Percentiles rank a stretch among this genome's conserved stretches.
Evolutionary conservation across 2,329 filamentous ascomycete genomes (phyloP).

Genomic region (Cercospora citrullina): DNA sequence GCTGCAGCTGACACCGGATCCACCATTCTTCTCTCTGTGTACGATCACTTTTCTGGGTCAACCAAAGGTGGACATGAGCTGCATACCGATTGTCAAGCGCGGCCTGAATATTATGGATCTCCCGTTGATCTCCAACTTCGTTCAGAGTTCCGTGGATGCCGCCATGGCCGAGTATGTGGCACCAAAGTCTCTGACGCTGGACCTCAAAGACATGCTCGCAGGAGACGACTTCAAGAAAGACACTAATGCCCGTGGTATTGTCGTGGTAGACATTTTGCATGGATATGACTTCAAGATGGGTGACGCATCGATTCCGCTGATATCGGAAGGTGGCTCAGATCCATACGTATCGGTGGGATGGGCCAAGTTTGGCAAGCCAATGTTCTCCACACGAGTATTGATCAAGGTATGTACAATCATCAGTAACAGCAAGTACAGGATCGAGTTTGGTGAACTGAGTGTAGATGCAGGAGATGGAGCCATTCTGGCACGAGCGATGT

Average conservation of each 20-base stretch:
- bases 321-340: slow-evolving; percentile 62
- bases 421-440: background rate
- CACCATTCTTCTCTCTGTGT: slow-evolving; percentile 73
- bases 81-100: slow-evolving; percentile 67
- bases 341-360: slow-evolving; percentile 71
- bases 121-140: slow-evolving; percentile 71
- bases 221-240: slow-evolving; percentile 80
- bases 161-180: slow-evolving; percentile 75
- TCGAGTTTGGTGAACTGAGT: background rate
- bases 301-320: slow-evolving; percentile 61
- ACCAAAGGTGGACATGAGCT: slow-evolving; percentile 69
- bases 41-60: slow-evolving; percentile 74
- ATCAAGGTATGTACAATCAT: slow-evolving; percentile 39
- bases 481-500: slow-evolving; percentile 69
- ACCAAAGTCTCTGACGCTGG: slow-evolving; percentile 70
- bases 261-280: slow-evolving; percentile 65
- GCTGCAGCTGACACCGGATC: slow-evolving; percentile 72
- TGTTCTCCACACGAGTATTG: slow-evolving; percentile 67
- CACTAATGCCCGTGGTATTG: slow-evolving; percentile 62
- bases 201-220: slow-evolving; percentile 74
- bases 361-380: slow-evolving; percentile 73
- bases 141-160: slow-evolving; percentile 71
- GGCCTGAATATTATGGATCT: slow-evolving; percentile 74
- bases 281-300: slow-evolving; percentile 72
- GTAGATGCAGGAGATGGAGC: slow-evolving; percentile 58